Evolutionary conservation across 2,329 filamentous ascomycete genomes (phyloP).

Genomic region (Stachybotrys elegans): DNA sequence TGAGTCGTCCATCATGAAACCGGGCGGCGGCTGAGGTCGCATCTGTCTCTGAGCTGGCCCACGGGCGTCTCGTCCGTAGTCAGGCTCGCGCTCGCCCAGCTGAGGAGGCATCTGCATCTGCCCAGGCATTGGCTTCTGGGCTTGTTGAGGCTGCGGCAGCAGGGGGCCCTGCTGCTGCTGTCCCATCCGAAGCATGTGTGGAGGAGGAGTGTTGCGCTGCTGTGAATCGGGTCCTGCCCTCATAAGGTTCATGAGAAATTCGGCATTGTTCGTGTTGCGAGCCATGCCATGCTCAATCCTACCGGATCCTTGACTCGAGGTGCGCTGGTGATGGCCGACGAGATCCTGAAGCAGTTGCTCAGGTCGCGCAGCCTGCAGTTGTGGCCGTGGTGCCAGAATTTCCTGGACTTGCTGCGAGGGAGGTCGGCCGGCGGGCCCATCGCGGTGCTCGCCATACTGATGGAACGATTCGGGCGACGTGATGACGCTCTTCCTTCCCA

Average conservation of each 20-base stretch:
- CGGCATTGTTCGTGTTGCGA: constrained; percentile 61
- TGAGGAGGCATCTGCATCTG: constrained; percentile 42
- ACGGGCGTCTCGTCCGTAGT: constrained; percentile 32
- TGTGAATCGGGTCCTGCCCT: constrained; percentile 42
- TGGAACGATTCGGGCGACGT: constrained; percentile 45
- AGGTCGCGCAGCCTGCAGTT: constrained; percentile 46
- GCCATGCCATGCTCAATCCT: constrained; percentile 38
- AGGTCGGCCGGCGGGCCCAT: constrained; percentile 35
- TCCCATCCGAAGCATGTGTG: constrained; percentile 43
- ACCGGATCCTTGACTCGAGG: constrained; percentile 44
- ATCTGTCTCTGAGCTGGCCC: constrained; percentile 31
- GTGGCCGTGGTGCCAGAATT: constrained; percentile 45
- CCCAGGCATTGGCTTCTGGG: constrained; percentile 25
- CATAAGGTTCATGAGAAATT: constrained; percentile 85
- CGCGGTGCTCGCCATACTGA: constrained; percentile 39
- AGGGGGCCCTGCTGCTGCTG: constrained; percentile 13
- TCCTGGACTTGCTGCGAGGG: constrained; percentile 43
- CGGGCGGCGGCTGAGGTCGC: constrained; percentile 42
- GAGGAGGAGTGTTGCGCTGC: constrained; percentile 45
- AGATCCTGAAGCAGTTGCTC: constrained; percentile 60
- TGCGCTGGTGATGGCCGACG: constrained; percentile 52
- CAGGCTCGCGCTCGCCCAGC: constrained; percentile 43
- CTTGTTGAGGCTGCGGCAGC: constrained; percentile 30
- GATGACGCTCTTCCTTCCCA: constrained; percentile 30
- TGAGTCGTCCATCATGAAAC: constrained; percentile 47